These are phyloP conservation scores for Lippia alba DNA, from an alignment of 305 asterid species.

Conservation along the genomic window DNA sequence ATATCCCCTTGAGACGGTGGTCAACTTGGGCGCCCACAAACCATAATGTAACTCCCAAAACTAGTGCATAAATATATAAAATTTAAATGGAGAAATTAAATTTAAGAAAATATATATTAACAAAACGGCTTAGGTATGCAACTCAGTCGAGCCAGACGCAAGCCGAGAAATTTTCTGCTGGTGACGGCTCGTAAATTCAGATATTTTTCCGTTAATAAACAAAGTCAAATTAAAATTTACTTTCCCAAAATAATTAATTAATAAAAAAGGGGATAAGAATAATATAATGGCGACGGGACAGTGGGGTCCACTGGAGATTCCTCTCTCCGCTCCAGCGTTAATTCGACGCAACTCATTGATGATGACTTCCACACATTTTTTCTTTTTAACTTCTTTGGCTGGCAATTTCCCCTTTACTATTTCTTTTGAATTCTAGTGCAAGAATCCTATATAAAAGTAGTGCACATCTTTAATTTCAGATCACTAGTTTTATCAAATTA, in stretches of 20 bases:
- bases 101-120: no score
- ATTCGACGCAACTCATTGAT: conserved; percentile 43
- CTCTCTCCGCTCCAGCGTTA: conserved; percentile 45
- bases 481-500: conserved; percentile 19
- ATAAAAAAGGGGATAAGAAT: conserved; percentile 34
- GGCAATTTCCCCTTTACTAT: conserved; percentile 23
- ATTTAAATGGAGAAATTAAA: no score
- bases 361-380: not conserved
- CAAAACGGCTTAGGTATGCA: no score
- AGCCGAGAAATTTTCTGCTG: not conserved
- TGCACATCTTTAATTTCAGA: conserved; percentile 16
- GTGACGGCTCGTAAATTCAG: conserved; percentile 5
- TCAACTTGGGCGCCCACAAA: no score
- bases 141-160: conserved; percentile 22
- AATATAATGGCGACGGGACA: conserved; percentile 20
- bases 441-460: not conserved
- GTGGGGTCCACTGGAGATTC: conserved; percentile 38
- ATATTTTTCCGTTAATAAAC: not conserved
- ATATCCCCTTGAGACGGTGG: no score
- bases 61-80: no score
- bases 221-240: conserved; percentile 4
- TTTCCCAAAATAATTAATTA: not conserved
- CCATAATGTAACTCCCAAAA: no score
- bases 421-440: not conserved
- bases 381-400: conserved; percentile 25